Evolutionary conservation across 2,329 filamentous ascomycete species (phyloP).

Genomic region (Elsinoe necatrix): DNA sequence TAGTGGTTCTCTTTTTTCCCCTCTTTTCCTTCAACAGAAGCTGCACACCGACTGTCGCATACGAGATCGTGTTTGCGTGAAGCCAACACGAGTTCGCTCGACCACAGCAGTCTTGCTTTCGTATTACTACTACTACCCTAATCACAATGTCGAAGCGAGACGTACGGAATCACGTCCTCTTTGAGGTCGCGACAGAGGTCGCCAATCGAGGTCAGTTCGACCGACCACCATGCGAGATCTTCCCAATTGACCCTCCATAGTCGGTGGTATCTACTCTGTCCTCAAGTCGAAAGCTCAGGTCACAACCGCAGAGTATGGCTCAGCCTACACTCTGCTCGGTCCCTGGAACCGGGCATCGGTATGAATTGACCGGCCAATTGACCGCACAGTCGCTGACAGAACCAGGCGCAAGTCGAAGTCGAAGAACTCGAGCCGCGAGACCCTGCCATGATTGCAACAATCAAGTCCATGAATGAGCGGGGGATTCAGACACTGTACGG

Average conservation of each 20-base stretch:
- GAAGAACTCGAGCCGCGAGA: slow-evolving; percentile 82
- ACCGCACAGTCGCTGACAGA: slow-evolving; percentile 21
- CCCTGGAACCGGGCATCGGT: slow-evolving; percentile 87
- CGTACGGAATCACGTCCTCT: slow-evolving; percentile 91
- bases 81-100: background rate
- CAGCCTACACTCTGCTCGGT: slow-evolving; percentile 89
- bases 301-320: slow-evolving; percentile 96
- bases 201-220: slow-evolving; percentile 77
- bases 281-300: slow-evolving; percentile 98
- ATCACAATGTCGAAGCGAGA: slow-evolving; percentile 47
- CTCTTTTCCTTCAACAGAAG: background rate
- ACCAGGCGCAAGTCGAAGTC: slow-evolving; percentile 89
- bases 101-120: background rate
- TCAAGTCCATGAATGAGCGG: slow-evolving; percentile 85
- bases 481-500: slow-evolving; percentile 88
- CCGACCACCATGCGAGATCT: slow-evolving; percentile 18
- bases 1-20: slow-evolving; percentile 8
- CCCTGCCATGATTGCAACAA: slow-evolving; percentile 69
- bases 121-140: slow-evolving; percentile 12
- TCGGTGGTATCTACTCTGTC: slow-evolving; percentile 97
- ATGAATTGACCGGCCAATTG: slow-evolving; percentile 31
- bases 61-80: background rate
- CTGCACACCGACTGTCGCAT: slow-evolving; percentile 4
- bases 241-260: slow-evolving; percentile 39
- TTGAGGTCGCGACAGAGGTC: slow-evolving; percentile 94